These are phyloP conservation scores for Penicillium waksmanii DNA, from an alignment of 495 filamentous ascomycete species.

Conservation along the genomic window DNA sequence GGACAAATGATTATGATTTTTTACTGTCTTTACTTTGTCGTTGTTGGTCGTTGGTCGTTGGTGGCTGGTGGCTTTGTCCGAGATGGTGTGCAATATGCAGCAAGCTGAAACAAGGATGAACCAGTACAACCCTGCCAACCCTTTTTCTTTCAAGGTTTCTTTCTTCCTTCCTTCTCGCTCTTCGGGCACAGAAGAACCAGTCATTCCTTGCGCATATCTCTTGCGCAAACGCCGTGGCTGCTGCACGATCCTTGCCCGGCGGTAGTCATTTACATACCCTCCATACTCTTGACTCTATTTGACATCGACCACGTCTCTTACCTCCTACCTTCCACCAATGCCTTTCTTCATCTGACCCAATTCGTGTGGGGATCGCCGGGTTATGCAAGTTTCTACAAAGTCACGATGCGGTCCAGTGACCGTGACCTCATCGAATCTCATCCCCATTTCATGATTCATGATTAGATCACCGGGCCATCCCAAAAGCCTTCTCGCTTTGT, in stretches of 20 bases:
- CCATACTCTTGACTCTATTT: background rate
- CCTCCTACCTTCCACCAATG: background rate
- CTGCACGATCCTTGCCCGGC: background rate
- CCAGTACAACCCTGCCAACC: background rate
- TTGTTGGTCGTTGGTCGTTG: background rate
- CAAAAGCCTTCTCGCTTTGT: background rate
- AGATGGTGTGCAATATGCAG: constrained; percentile 4
- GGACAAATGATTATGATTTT: background rate
- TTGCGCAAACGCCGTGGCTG: constrained; percentile 4
- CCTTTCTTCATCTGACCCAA: background rate
- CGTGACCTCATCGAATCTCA: background rate
- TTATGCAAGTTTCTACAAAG: background rate
- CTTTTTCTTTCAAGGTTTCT: background rate
- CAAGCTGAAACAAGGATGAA: background rate
- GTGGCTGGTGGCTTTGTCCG: background rate
- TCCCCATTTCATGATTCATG: background rate
- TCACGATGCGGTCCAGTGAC: background rate
- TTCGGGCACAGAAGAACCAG: background rate
- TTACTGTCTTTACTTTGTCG: background rate
- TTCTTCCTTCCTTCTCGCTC: background rate
- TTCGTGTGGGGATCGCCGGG: background rate
- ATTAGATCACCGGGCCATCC: constrained; percentile 1
- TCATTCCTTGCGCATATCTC: constrained; percentile 1
- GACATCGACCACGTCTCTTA: background rate
- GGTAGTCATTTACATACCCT: background rate